Conservation (phyloP, 179 eudicot genomes). For the Beta macrorhiza region DNA sequence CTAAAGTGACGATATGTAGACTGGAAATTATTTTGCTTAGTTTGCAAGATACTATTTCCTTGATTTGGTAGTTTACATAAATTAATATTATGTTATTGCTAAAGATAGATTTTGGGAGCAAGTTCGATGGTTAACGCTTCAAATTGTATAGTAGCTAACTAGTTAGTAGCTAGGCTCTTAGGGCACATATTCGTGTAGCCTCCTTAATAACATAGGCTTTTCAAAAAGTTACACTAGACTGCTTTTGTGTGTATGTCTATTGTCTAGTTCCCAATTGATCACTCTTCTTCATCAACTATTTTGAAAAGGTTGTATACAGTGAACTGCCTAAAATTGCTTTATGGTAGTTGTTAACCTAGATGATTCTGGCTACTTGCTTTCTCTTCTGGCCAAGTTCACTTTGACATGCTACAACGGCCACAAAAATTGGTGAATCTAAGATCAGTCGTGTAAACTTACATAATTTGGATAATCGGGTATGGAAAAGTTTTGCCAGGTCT, state of each 20-base stretch:
- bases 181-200: constrained; percentile 22
- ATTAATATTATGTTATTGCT: neutral
- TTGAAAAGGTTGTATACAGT: neutral
- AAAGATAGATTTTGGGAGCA: constrained; percentile 17
- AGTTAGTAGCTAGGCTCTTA: neutral
- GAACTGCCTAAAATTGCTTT: neutral
- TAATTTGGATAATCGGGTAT: no score
- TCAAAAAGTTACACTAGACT: neutral
- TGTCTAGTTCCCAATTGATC: neutral
- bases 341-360: neutral
- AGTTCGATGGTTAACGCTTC: constrained; percentile 12
- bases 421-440: neutral
- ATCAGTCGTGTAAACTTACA: no score
- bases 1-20: no score
- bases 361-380: constrained; percentile 1
- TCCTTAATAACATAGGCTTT: constrained; percentile 14
- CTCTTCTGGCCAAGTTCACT: neutral
- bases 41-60: constrained; percentile 16
- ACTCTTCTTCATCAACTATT: no score
- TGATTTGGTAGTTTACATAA: constrained; percentile 8
- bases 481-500: no score
- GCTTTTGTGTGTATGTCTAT: neutral
- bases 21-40: constrained; percentile 6
- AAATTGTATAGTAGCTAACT: constrained; percentile 2
- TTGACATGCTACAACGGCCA: neutral